Base-by-base conservation (phyloP, 768 basidiomycete species). In the Lyophyllum shimeji region DNA sequence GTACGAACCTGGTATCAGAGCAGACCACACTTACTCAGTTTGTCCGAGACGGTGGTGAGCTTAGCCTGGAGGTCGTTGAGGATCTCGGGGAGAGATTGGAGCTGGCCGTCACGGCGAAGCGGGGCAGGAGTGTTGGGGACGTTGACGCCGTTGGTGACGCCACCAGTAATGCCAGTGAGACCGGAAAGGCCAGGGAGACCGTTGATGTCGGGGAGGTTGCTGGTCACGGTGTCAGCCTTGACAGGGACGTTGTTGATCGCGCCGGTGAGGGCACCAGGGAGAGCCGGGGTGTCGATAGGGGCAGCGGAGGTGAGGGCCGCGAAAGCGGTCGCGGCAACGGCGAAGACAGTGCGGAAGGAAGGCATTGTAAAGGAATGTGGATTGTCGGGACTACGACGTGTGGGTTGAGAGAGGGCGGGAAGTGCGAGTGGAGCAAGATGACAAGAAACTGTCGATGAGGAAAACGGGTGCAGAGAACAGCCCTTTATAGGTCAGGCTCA, bases 361-460 rank as follows among this genome's bases (percentile, higher is more conserved):
- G 60, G 61, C 63, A 67, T 65, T 62, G n/a, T 29, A 18, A 63
- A 63, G 20, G 62, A 63, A 43, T 63, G 62, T 57, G 56, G 55
- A 46, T 42, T 46, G 46, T 46, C 33, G 46, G 20, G 42, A 18
- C 12, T 15, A 49, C 46, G 48, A 50, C 34, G 31, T 50, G 49
- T 46, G 12, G 39, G 34, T 11, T 31, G 52, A 12, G 52, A 52
- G 49, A 23, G 54, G 33, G 20, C 34, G 48, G 45, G 15, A 17
- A 49, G 29, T 34, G 21, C 17, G 37, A 24, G 34, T 23, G 17
- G 47, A 51, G 46, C 20, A 46, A 29, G 55, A 49, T 37, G 39
- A 40, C 39, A 12, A 44, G 13, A n/a, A 37, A n/a, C n/a, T n/a
- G 29, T 50, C 50, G 50, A 52, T 55, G 17, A n/a, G n/a, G 40